Evolutionary conservation across 163 green algal species (phyloP).

Genomic region (Chlorella variabilis): DNA sequence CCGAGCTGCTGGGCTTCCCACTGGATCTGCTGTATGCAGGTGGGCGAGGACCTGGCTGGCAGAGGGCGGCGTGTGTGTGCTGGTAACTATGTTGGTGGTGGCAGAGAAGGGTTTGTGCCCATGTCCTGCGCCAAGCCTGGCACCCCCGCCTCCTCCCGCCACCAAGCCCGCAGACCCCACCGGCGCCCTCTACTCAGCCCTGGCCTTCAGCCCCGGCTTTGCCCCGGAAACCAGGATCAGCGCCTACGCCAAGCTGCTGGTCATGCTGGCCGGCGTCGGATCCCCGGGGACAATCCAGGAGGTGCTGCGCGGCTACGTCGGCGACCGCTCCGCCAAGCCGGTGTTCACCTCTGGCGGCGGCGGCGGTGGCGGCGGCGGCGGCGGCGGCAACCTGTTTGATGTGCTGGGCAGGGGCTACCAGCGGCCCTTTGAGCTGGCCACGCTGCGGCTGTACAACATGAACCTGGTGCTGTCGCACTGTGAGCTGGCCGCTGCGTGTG

Average conservation of each 20-base stretch:
- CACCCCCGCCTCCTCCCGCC: neutral
- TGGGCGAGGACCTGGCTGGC: neutral
- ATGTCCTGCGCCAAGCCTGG: no score
- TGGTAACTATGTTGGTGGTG: no score
- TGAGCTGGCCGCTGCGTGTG: constrained; percentile 26
- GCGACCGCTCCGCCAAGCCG: constrained; percentile 68
- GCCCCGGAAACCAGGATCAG: constrained; percentile 63
- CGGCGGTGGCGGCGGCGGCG: constrained; percentile 24
- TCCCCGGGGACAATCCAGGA: constrained; percentile 45
- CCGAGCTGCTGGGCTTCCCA: constrained; percentile 70
- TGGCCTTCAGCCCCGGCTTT: constrained; percentile 75
- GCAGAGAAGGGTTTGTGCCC: no score
- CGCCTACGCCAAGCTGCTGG: constrained; percentile 82
- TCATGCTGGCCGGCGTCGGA: constrained; percentile 76
- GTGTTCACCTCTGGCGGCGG: constrained; percentile 62
- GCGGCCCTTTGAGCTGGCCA: constrained; percentile 89
- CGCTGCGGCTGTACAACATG: constrained; percentile 91
- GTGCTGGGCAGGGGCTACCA: constrained; percentile 79
- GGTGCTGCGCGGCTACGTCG: constrained; percentile 86
- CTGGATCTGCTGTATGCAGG: constrained; percentile 72
- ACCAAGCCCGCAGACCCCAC: constrained; percentile 49
- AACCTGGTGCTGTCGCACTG: constrained; percentile 81
- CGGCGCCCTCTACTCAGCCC: constrained; percentile 58
- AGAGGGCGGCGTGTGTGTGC: no score
- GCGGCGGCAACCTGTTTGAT: constrained; percentile 72